Conservation (phyloP, 2,329 filamentous ascomycete species). For the Colletotrichum theobromicola region DNA sequence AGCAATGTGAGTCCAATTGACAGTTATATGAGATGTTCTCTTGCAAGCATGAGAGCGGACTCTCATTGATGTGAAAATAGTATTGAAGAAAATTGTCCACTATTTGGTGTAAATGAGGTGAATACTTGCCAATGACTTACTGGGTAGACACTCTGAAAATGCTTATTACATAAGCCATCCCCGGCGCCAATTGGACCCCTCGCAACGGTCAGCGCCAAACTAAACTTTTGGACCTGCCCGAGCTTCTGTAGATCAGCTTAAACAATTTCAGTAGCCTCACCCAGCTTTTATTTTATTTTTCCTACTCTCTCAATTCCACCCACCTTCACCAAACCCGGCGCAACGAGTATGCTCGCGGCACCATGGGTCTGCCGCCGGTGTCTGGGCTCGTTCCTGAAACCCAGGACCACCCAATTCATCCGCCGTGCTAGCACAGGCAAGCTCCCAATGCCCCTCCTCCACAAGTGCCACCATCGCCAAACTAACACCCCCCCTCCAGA, state of each 20-base stretch:
- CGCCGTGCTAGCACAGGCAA: constrained; percentile 48
- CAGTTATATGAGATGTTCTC: too few relatives aligned
- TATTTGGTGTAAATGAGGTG: too few relatives aligned
- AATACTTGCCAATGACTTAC: too few relatives aligned
- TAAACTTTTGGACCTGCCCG: neutral
- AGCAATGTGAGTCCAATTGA: too few relatives aligned
- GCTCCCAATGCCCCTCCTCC: neutral
- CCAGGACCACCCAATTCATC: constrained; percentile 33
- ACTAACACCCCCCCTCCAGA: constrained; percentile 22
- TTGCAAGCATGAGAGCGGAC: too few relatives aligned
- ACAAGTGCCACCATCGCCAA: neutral
- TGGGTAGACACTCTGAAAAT: neutral
- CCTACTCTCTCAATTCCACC: neutral
- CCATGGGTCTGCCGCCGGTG: constrained; percentile 61
- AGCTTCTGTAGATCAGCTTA: neutral
- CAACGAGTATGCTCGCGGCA: constrained; percentile 39
- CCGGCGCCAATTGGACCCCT: neutral
- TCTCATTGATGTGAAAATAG: too few relatives aligned
- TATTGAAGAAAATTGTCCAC: neutral
- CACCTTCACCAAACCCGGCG: neutral
- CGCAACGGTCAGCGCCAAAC: neutral
- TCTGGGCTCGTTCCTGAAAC: constrained; percentile 40
- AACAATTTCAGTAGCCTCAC: neutral
- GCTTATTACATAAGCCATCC: neutral
- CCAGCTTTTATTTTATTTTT: neutral